Conservation (phyloP, 2,329 filamentous ascomycete species). For the Fonsecaea pedrosoi region DNA sequence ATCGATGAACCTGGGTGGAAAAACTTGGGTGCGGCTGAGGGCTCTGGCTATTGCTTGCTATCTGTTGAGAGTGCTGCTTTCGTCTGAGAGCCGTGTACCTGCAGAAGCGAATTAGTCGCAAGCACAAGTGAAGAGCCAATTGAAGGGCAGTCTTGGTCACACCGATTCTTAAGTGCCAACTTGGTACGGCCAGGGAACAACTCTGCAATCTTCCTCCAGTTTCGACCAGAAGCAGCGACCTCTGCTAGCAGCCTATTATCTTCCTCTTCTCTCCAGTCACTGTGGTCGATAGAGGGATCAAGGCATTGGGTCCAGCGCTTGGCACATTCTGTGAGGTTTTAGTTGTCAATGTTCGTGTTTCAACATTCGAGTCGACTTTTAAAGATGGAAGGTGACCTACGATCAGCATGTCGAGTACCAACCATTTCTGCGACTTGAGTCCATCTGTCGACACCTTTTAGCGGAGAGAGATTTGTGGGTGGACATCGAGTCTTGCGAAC, state of each 20-base stretch:
- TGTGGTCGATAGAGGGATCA: constrained; percentile 51
- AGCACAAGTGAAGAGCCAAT: neutral
- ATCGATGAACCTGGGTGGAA: neutral
- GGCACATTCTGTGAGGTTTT: constrained; percentile 50
- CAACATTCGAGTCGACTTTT: neutral
- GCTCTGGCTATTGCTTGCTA: neutral
- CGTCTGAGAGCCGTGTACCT: constrained; percentile 9
- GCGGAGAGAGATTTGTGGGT: neutral
- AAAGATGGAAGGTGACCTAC: constrained; percentile 40
- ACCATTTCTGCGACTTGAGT: constrained; percentile 51
- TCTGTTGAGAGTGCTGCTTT: neutral
- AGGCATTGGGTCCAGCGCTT: constrained; percentile 56
- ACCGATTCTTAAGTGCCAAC: constrained; percentile 51
- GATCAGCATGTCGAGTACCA: constrained; percentile 49
- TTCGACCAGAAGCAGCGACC: constrained; percentile 45
- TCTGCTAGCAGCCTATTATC: constrained; percentile 45
- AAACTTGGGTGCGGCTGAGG: neutral
- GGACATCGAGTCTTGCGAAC: neutral
- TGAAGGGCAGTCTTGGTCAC: neutral
- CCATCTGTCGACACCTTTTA: constrained; percentile 44
- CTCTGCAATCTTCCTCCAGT: constrained; percentile 49
- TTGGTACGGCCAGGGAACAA: constrained; percentile 48
- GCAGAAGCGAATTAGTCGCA: neutral
- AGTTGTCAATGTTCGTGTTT: neutral
- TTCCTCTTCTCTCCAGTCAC: constrained; percentile 49